Base-by-base conservation (phyloP, 192 early-diverging fungal species). In the Phycomyces blakesleeanus region DNA sequence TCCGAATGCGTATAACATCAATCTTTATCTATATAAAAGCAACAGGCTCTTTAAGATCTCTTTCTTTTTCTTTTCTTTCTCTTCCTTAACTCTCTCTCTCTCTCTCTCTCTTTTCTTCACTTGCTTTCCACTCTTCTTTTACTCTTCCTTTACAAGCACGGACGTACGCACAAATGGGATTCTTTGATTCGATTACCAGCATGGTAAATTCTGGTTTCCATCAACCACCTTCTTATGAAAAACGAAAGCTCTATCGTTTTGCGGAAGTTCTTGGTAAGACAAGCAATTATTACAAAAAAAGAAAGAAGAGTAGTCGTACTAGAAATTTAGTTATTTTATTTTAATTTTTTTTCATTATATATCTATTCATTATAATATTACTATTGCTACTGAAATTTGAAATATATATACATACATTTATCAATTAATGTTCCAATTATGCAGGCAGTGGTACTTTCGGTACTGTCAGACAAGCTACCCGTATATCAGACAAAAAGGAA, bases 231-330 rank as follows among this genome's bases (percentile, higher is more conserved):
- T 68, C 89, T 8, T 87, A 89, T 64, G 81, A 84, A 74, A 79
- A 80, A 63, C 86, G 87, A 69, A 83, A 87, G 55, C 75, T 84
- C 53, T 91, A 91, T 67, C 79, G 75, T 2, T 81, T 91, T 63
- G 83, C 80, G 26, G 65, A 70, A 25, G 77, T 77, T 12, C 78
- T 91, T 16, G 74, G 89, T 82, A 75, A 68, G 59, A 29, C 16
- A 21, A 57, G 11, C 22, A 38, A n/a, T 6, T 61, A 38, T 25
- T 66, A 5, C 5, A 14, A 42, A 12, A 18, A 10, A 26, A n/a
- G n/a, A n/a, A n/a, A n/a, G n/a, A n/a, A n/a, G n/a, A n/a, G n/a
- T n/a, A n/a, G n/a, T n/a, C n/a, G n/a, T n/a, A n/a, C n/a, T n/a
- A n/a, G n/a, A n/a, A n/a, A n/a, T n/a, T n/a, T n/a, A n/a, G n/a